These are phyloP conservation scores for Xylariaceae sp. DNA, from an alignment of 2,329 filamentous ascomycete species.

Conservation along the genomic window DNA sequence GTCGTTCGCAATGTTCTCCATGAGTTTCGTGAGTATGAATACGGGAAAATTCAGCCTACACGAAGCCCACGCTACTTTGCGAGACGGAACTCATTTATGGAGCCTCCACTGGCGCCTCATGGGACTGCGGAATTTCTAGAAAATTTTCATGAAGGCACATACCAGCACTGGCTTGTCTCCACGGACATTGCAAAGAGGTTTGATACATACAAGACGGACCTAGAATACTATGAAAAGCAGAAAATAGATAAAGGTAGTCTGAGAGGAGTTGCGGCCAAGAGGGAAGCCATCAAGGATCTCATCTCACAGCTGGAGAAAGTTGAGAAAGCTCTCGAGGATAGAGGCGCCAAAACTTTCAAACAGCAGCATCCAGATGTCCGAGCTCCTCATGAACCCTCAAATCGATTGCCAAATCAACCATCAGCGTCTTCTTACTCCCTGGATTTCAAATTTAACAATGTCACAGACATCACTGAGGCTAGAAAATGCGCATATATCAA, in stretches of 20 bases:
- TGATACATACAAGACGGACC: conserved; percentile 37
- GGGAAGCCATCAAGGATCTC: conserved; percentile 53
- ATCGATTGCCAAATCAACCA: conserved; percentile 10
- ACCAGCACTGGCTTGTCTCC: conserved; percentile 58
- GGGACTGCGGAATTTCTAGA: conserved; percentile 56
- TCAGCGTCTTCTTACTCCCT: conserved; percentile 48
- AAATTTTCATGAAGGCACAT: conserved; percentile 56
- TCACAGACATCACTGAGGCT: conserved; percentile 57
- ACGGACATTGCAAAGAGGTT: conserved; percentile 41
- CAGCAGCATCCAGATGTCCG: conserved; percentile 63
- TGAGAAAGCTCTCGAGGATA: conserved; percentile 55
- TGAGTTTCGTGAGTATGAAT: conserved; percentile 50
- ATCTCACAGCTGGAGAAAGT: conserved; percentile 57
- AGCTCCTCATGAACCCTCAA: conserved; percentile 7
- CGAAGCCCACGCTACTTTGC: conserved; percentile 10
- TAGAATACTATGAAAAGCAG: conserved; percentile 41
- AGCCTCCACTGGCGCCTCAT: conserved; percentile 36
- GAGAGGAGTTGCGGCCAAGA: conserved; percentile 53
- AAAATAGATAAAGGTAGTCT: conserved; percentile 35
- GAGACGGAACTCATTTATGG: conserved; percentile 29
- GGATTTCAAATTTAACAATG: conserved; percentile 54
- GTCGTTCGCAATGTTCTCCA: conserved; percentile 56
- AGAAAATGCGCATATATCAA: conserved; percentile 63
- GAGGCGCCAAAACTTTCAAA: conserved; percentile 67
- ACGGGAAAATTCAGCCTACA: conserved; percentile 31